Evolutionary conservation across 2,329 filamentous ascomycete genomes (phyloP).

Genomic region (Plectosphaerella cucumerina): DNA sequence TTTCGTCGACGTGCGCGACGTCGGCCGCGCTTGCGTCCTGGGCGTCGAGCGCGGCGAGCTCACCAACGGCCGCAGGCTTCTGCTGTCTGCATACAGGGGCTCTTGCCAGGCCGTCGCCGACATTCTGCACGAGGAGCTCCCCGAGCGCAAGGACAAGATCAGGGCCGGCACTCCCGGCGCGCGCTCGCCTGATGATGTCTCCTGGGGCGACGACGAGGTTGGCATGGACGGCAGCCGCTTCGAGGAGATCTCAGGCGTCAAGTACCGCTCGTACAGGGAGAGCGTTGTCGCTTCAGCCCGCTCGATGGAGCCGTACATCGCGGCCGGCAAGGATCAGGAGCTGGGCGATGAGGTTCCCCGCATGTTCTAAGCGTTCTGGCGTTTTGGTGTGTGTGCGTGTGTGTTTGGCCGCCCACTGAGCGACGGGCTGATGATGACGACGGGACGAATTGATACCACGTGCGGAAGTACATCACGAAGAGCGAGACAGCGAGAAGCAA

Average conservation of each 20-base stretch:
- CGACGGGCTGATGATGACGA: too few relatives aligned
- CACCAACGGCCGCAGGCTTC: constrained; percentile 2
- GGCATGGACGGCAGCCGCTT: constrained; percentile 3
- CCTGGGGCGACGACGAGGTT: background rate
- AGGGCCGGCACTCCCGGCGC: constrained; percentile 6
- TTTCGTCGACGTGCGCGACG: constrained; percentile 11
- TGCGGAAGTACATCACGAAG: too few relatives aligned
- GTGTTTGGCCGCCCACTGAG: too few relatives aligned
- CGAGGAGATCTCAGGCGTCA: background rate
- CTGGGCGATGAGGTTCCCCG: constrained; percentile 1
- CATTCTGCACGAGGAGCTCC: constrained; percentile 4
- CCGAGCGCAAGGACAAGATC: constrained; percentile 3
- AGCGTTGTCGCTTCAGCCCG: background rate
- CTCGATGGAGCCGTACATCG: background rate
- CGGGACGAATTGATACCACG: too few relatives aligned
- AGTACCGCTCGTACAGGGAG: background rate
- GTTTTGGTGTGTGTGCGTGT: too few relatives aligned
- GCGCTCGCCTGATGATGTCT: constrained; percentile 6
- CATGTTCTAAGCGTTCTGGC: background rate
- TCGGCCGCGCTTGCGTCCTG: constrained; percentile 5
- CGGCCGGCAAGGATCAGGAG: constrained; percentile 1
- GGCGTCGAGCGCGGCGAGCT: background rate
- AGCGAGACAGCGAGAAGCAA: too few relatives aligned
- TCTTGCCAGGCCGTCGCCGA: constrained; percentile 6
- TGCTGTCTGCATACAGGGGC: background rate